Evolutionary conservation across 1,284 basidiomycete species (phyloP).

Genomic region (Fomitopsis schrenkii): DNA sequence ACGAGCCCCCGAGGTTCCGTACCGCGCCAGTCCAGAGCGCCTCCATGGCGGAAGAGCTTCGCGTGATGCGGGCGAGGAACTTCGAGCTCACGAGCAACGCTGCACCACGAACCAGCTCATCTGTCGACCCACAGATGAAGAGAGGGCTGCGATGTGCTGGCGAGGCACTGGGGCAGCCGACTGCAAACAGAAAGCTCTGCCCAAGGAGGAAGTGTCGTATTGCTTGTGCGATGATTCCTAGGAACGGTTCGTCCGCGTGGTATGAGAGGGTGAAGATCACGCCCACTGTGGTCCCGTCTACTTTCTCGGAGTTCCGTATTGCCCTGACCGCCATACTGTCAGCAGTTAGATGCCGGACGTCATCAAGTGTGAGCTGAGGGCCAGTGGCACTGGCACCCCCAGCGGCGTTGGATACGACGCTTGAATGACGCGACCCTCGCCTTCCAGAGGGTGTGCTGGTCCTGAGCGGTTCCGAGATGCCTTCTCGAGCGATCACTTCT

Average conservation of each 20-base stretch:
- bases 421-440: neutral
- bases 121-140: slow-evolving; percentile 51
- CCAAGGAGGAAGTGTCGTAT: slow-evolving; percentile 37
- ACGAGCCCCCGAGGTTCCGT: slow-evolving; percentile 44
- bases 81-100: slow-evolving; percentile 59
- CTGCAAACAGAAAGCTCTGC: slow-evolving; percentile 50
- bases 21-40: slow-evolving; percentile 45
- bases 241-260: slow-evolving; percentile 47
- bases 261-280: slow-evolving; percentile 56
- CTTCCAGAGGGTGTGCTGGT: neutral
- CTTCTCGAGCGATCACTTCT: slow-evolving; percentile 7
- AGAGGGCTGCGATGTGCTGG: slow-evolving; percentile 30
- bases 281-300: slow-evolving; percentile 51
- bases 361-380: slow-evolving; percentile 46
- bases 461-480: neutral
- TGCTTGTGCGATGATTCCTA: slow-evolving; percentile 45
- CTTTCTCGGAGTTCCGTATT: slow-evolving; percentile 42
- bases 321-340: slow-evolving; percentile 53
- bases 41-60: slow-evolving; percentile 12
- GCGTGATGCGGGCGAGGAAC: slow-evolving; percentile 53
- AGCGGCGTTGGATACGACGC: neutral
- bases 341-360: slow-evolving; percentile 59
- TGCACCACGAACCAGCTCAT: slow-evolving; percentile 55
- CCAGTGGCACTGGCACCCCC: neutral
- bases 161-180: slow-evolving; percentile 41